Base-by-base conservation (phyloP, 257 asterid species). In the Solanum appendiculatum region DNA sequence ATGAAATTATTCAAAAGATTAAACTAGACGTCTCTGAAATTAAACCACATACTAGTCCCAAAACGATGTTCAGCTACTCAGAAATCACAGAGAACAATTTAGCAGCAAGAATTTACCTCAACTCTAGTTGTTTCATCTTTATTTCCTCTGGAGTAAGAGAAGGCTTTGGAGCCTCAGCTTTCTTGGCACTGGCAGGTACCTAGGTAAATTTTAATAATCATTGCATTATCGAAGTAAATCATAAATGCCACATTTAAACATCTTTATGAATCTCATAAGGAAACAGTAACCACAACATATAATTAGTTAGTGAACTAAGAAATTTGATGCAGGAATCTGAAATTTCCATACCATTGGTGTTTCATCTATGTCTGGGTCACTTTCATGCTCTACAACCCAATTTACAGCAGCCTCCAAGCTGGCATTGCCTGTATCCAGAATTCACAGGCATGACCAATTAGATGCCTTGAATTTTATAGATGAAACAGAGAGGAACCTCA, bases 381-480 rank as follows among this genome's bases (percentile, higher is more conserved):
- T 94, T 90, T 96, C 99, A 90, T 97, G 98, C 87, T 97, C 98
- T 85, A 95, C 97, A 37, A 92, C 90, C 99, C 99, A 97, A 92
- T 93, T 95, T 87, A 89, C 98, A 36, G 99, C 98, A 85, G 96
- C 96, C 93, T 97, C 99, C 66, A 92, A 91, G 88, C 91, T 92
- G 86, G 83, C 90, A 88, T 96, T 96, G 82, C 99, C 99, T 96
- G 94, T 20, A 48, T 81, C 68, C 31, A 48, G 48, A 42, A 81
- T 46, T 81, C 29, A 81, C 68, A 81, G 85, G 85, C 44, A 81
- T 29, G 44, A 18, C 9, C 68, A 81, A 81, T 81, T 18, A 81
- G 63, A 81, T 48, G 31, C 69, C 68, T 44, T 81, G 21, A 31
- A 5, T 81, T 29, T 16, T 81, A 18, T 29, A 48, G 5, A 81